Percentiles rank a stretch among this genome's conserved stretches.
Evolutionary conservation across 1,139 yeast genomes (phyloP).

Genomic region (Lipomyces yarrowii): DNA sequence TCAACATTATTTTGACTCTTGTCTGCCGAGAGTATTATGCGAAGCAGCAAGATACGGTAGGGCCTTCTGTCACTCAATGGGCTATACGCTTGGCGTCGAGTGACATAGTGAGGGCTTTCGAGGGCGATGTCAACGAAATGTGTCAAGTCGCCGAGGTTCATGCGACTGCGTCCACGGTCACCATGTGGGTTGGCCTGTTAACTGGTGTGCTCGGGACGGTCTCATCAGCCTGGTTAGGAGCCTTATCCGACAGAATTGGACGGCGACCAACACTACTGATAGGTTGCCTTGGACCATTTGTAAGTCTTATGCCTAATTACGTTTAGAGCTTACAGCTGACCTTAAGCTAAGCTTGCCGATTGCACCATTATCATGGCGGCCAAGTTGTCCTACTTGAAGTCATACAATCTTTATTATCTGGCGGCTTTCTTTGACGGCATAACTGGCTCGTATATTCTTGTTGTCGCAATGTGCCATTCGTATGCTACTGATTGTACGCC

Average conservation of each 20-base stretch:
- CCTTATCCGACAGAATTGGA: slow-evolving; percentile 31
- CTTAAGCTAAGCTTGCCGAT: slow-evolving; percentile 18
- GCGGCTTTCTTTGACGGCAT: slow-evolving; percentile 50
- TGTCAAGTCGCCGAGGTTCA: slow-evolving; percentile 32
- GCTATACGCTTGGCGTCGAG: background rate
- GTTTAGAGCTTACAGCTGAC: background rate
- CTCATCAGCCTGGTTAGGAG: slow-evolving; percentile 22
- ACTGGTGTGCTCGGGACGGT: slow-evolving; percentile 30
- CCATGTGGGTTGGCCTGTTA: slow-evolving; percentile 27
- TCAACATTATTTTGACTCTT: slow-evolving; percentile 25
- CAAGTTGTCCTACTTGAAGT: slow-evolving; percentile 19
- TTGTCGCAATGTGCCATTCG: slow-evolving; percentile 57
- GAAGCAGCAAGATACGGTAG: slow-evolving; percentile 6
- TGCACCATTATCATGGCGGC: slow-evolving; percentile 25
- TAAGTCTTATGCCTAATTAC: background rate
- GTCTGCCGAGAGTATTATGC: slow-evolving; percentile 31
- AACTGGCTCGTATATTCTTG: slow-evolving; percentile 57
- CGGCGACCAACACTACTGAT: slow-evolving; percentile 25
- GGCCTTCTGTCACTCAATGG: background rate
- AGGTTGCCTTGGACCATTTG: slow-evolving; percentile 27
- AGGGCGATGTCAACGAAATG: slow-evolving; percentile 17
- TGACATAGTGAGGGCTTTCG: background rate
- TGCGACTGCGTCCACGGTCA: slow-evolving; percentile 26
- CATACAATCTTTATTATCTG: slow-evolving; percentile 41
- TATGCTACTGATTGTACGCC: slow-evolving; percentile 69